Conservation (phyloP, 2,329 filamentous ascomycete species). For the Colletotrichum tanaceti region DNA sequence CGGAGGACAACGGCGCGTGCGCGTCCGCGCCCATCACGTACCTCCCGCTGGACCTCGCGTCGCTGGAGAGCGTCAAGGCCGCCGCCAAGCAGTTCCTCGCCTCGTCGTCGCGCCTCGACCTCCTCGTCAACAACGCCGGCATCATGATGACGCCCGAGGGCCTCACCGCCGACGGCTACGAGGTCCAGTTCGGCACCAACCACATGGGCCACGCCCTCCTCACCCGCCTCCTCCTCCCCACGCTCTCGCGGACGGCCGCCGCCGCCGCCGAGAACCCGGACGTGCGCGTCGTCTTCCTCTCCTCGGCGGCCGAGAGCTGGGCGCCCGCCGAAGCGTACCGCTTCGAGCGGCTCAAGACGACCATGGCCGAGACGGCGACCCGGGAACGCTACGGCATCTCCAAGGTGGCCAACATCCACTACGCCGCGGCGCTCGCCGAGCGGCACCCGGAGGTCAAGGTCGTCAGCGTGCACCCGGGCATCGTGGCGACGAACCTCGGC, state of each 20-base stretch:
- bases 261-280: constrained; percentile 37
- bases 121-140: constrained; percentile 47
- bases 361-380: constrained; percentile 41
- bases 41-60: constrained; percentile 36
- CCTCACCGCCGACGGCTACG: constrained; percentile 47
- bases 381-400: constrained; percentile 48
- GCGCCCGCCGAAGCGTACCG: constrained; percentile 45
- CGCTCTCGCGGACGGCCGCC: constrained; percentile 43
- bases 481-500: constrained; percentile 47
- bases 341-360: constrained; percentile 48
- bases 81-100: constrained; percentile 37
- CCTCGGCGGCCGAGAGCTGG: constrained; percentile 45
- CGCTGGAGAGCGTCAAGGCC: constrained; percentile 37
- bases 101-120: constrained; percentile 45
- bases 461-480: constrained; percentile 48
- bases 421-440: constrained; percentile 47
- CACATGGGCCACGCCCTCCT: constrained; percentile 47
- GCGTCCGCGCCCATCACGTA: constrained; percentile 15
- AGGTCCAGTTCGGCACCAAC: constrained; percentile 49
- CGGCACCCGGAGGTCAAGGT: constrained; percentile 46
- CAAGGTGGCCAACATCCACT: constrained; percentile 51
- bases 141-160: constrained; percentile 45
- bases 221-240: constrained; percentile 43
- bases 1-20: constrained; percentile 15
- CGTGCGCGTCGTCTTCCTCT: constrained; percentile 49